Base-by-base conservation (phyloP, 2,329 filamentous ascomycete genomes). In the Chaetomiaceae sp. region DNA sequence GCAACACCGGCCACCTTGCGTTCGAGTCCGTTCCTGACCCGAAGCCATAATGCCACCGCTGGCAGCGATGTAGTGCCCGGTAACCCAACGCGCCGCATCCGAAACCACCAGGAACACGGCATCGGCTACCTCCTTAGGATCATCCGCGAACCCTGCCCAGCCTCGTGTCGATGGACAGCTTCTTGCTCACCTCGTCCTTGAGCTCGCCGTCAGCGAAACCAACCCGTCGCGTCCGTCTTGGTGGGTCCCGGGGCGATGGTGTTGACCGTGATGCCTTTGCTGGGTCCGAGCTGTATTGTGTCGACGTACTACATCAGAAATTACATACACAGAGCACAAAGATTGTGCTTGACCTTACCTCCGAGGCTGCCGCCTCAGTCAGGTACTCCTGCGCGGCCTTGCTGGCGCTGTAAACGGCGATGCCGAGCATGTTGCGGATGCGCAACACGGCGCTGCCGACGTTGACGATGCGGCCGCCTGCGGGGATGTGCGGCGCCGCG, bases 81-180 rank as follows among this genome's bases (percentile, higher is more conserved):
- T 70, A 15, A 72, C 66, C 70, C 69, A 72, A 4, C 69, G 55
- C 22, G 61, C 63, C 47, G 66, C 65, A 48, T 69, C 65, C 7
- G 56, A 63, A 1, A 60, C 66, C 3, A 72, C 44, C 36, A 70
- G 47, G 18, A 70, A 48, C 20, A 67, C 65, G 0, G 66, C 67
- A 49, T 73, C 69, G 0, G 64, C 70, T 34, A 74, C 59, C 44
- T 74, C 70, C 15, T 64, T 63, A 2, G 58, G 45, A 0, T 58
- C 64, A 0, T 68, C 69, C 1, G 60, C 36, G 1, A n/a, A 66
- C 49, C n/a, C 62, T 52, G 5, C 58, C 68, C 1, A 62, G 62
- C 33, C 65, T 56, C 0, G 64, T 65, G 26, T 60, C 39, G 0
- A 47, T 47, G 1, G 60, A 38, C 18, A 64, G 39, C 1, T 49